Evolutionary conservation across 805 yeast species (phyloP), one percentile per base, ranked within the genome.

Genomic region (Dipodascus albidus): DNA sequence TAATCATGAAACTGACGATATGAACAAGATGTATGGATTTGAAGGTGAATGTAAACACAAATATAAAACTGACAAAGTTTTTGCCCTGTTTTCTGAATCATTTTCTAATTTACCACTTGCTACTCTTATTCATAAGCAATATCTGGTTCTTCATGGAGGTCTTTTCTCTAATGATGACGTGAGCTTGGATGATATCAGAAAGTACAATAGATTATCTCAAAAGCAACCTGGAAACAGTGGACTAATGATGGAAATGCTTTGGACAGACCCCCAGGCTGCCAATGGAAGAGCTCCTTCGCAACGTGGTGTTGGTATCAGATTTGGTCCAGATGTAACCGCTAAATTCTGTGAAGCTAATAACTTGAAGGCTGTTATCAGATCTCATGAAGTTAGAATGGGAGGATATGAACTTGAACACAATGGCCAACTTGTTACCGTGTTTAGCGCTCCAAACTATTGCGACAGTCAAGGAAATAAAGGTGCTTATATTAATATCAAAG

Each of bases 381-480:
- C 97, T 2, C 99, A 93, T 65, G 99, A 93, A 70, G 96, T 91
- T 4, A 77, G 98, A 65, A 84, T 85, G 85, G 83, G 77, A 3
- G 99, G 99, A 50, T 88, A 84, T 55, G 88, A 87, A 59, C 75
- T 75, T 49, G 97, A 91, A 65, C 99, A 93, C 64, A 76, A 85
- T 55, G 95, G 95, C 11, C 76, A 81, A 59, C 77, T 93, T 51
- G 80, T 89, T 52, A 93, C 99, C 0, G 96, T 93, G n/a, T 93
- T 93, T 68, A 83, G 95, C 68, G 99, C 99, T 0, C 99, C 99
- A 35, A 91, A 93, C 67, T 91, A 91, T 69, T 91, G 98, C 72
- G 99, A 93, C 66, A 73, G 83, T 15, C 89, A 87, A 53, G 96
- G 95, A 14, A 93, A 93, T 68, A 68, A 80, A 59, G 99, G 97